Percentiles rank a stretch among this genome's conserved stretches.
phyloP scores from a whole-genome alignment of 2,329 filamentous ascomycete species.

The Penicillium paneum region DNA sequence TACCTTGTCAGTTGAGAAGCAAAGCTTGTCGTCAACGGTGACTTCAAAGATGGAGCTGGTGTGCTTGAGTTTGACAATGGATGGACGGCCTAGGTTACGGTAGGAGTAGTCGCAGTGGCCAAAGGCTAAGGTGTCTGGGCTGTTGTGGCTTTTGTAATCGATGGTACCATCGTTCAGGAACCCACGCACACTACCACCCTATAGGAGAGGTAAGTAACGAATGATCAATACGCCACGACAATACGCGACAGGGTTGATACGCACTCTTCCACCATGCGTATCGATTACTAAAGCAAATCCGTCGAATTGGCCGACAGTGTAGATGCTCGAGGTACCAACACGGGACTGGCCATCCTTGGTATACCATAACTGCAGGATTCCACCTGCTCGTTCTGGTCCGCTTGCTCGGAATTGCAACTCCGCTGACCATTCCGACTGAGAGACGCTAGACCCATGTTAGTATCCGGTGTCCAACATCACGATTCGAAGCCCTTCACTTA shows the following conservation, averaged over 20 bases:
- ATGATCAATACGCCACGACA: neutral
- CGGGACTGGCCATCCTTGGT: conserved; percentile 63
- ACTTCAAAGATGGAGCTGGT: conserved; percentile 67
- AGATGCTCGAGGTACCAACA: conserved; percentile 72
- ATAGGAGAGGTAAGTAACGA: neutral
- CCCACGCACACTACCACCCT: conserved; percentile 77
- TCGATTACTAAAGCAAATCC: conserved; percentile 87
- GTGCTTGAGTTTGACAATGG: conserved; percentile 72
- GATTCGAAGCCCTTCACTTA: conserved; percentile 26
- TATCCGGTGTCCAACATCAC: neutral
- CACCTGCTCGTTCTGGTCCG: conserved; percentile 78
- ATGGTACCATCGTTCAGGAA: conserved; percentile 89
- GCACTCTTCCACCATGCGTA: conserved; percentile 67
- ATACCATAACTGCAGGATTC: conserved; percentile 94
- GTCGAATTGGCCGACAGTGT: conserved; percentile 80
- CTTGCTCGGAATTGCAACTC: conserved; percentile 85
- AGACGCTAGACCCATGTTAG: conserved; percentile 32
- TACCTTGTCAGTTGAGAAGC: conserved; percentile 74
- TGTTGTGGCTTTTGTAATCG: conserved; percentile 72
- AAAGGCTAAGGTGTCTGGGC: conserved; percentile 82
- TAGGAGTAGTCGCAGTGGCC: conserved; percentile 89
- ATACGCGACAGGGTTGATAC: conserved; percentile 9
- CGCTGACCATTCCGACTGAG: conserved; percentile 68
- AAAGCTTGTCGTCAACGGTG: conserved; percentile 71
- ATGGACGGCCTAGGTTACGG: conserved; percentile 83